phyloP scores from a whole-genome alignment of 2,329 filamentous ascomycete genomes.

The Fusarium nanum region DNA sequence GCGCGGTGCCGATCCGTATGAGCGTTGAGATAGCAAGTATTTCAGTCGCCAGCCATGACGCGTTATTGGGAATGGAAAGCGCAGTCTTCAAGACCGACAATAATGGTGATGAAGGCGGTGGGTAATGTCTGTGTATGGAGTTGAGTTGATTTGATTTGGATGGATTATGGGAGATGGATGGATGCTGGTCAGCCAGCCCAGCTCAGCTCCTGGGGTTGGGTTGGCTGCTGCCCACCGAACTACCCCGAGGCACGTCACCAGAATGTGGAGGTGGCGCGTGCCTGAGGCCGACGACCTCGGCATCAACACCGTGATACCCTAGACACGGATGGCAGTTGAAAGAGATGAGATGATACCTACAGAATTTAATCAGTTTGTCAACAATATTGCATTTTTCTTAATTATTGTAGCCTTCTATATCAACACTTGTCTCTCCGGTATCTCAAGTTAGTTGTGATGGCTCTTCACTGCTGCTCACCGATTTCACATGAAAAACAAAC shows the following conservation, averaged over 20 bases:
- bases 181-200: slow-evolving; percentile 15
- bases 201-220: slow-evolving; percentile 6
- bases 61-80: neutral
- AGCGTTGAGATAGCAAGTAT: slow-evolving; percentile 4
- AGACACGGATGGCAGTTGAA: slow-evolving; percentile 9
- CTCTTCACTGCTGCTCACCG: neutral
- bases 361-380: neutral
- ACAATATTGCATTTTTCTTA: rapidly evolving
- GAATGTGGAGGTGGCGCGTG: slow-evolving; percentile 41
- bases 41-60: slow-evolving; percentile 38
- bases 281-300: slow-evolving; percentile 42
- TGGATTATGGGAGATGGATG: slow-evolving; percentile 11
- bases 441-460: no score
- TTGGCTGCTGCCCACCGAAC: slow-evolving; percentile 12
- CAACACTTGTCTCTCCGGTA: no score
- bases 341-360: neutral
- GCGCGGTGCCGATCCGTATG: slow-evolving; percentile 23
- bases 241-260: slow-evolving; percentile 46
- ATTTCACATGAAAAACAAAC: neutral
- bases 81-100: slow-evolving; percentile 5
- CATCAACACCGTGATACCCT: slow-evolving; percentile 30
- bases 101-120: slow-evolving; percentile 27
- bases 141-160: slow-evolving; percentile 13
- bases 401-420: rapidly evolving
- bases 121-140: slow-evolving; percentile 25